phyloP scores from a whole-genome alignment of 139 green algal genomes.

The Picochlorum sp. region DNA sequence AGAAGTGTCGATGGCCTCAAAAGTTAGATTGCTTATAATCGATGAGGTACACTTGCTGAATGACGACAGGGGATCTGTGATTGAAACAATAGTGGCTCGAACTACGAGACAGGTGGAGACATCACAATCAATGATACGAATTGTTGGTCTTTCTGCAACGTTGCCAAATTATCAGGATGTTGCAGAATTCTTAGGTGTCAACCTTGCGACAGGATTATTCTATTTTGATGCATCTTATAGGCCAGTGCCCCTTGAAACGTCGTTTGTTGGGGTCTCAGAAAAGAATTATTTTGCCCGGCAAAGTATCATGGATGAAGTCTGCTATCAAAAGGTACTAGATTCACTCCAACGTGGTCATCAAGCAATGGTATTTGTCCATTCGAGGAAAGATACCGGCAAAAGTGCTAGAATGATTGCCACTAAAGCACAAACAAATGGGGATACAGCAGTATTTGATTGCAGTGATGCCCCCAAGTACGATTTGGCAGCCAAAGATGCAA shows the following conservation, averaged over 20 bases:
- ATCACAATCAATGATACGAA: constrained; percentile 95
- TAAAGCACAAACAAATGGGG: constrained; percentile 43
- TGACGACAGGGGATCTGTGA: constrained; percentile 93
- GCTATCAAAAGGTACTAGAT: constrained; percentile 78
- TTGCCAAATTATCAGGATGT: constrained; percentile 97
- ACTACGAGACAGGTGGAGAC: constrained; percentile 89
- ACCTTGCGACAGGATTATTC: constrained; percentile 71
- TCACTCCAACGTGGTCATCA: constrained; percentile 79
- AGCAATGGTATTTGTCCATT: constrained; percentile 99
- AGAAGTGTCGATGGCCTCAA: constrained; percentile 55
- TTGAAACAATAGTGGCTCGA: constrained; percentile 93
- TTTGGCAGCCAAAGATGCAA: constrained; percentile 60
- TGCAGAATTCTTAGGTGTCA: constrained; percentile 79
- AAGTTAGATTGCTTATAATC: constrained; percentile 89
- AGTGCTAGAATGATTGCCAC: constrained; percentile 65
- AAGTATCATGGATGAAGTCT: constrained; percentile 83
- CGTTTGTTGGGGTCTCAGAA: constrained; percentile 86
- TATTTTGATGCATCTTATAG: constrained; percentile 92
- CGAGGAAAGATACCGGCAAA: constrained; percentile 93
- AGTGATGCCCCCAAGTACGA: constrained; percentile 14
- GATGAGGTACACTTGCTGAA: constrained; percentile 90
- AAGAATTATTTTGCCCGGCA: constrained; percentile 66
- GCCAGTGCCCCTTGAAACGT: constrained; percentile 86
- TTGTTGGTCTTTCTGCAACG: constrained; percentile 94
- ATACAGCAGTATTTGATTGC: constrained; percentile 57